Base-by-base conservation (phyloP, 768 basidiomycete species). In the Podaxis sp. region DNA sequence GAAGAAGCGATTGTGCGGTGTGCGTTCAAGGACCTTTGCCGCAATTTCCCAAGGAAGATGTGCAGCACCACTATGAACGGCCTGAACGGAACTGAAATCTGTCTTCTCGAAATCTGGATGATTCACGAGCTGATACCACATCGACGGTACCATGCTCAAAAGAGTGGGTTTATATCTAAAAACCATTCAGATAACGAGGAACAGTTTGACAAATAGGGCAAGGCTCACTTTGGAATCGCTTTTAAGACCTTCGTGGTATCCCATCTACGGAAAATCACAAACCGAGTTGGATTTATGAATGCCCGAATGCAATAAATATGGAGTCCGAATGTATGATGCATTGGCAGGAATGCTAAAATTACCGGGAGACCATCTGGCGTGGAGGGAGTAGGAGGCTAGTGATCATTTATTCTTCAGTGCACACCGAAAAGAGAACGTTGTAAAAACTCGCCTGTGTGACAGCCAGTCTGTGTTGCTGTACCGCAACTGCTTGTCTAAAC, bases 301-400 rank as follows among this genome's bases (percentile, higher is more conserved):
- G 74, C 64, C 35, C 81, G 79, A 66, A 90, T 79, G n/a, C 74
- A 69, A 59, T 79, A 76, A 3, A 72, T 58, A 57, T 86, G 80
- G 25, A 89, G 73, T 1, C 81, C 90, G 64, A 82, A 89, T 1
- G 78, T 72, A 62, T 91, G 90, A 63, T 89, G 82, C 53, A 91
- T 75, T 0, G 90, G 90, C 1, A 91, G 70, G 60, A 85, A 83
- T 0, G 77, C 85, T 42, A 91, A 76, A 0, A 63, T 62, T 2
- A 85, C 70, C 1, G 84, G 81, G 4, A 77, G 68, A 25, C 77
- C 77, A 56, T 76, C 76, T 2, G 81, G 81, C 3, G 75, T 79
- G 3, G 69, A 65, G 32, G 74, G 75, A 9, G 64, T 65, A 28
- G 73, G 73, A 13, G 76, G 74, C 81, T 82, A 55, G 42, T 6